These are phyloP conservation scores for Skeletonema marinoi DNA, from an alignment of 108 stramenopile genomes.

Conservation along the genomic window DNA sequence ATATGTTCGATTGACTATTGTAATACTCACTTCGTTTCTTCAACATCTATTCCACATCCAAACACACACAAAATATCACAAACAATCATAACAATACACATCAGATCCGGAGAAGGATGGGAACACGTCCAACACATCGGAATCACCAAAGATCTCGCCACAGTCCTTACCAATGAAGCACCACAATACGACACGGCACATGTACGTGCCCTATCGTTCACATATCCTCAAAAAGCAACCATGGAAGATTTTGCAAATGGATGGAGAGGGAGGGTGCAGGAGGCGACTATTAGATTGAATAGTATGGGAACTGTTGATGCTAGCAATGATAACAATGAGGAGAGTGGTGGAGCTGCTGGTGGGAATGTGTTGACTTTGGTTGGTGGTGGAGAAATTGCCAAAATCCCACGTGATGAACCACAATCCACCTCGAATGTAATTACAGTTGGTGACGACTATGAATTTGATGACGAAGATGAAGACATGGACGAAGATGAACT, in stretches of 20 bases:
- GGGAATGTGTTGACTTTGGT: constrained; percentile 14
- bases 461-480: constrained; percentile 68
- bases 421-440: neutral
- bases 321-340: constrained; percentile 14
- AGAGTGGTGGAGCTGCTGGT: constrained; percentile 35
- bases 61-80: too few relatives aligned
- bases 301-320: neutral
- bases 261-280: constrained; percentile 64
- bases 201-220: constrained; percentile 75
- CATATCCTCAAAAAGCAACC: constrained; percentile 68
- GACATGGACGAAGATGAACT: constrained; percentile 81
- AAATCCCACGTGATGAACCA: neutral
- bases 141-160: constrained; percentile 61
- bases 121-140: constrained; percentile 66
- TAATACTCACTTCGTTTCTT: neutral
- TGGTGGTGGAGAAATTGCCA: neutral
- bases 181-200: constrained; percentile 51
- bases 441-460: constrained; percentile 24
- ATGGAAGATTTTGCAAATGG: constrained; percentile 78
- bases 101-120: constrained; percentile 62
- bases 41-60: neutral
- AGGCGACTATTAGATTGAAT: constrained; percentile 43
- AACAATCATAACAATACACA: neutral
- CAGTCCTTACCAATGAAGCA: constrained; percentile 30
- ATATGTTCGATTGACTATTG: neutral